These are phyloP conservation scores for Coprinopsis marcescibilis DNA, from an alignment of 768 basidiomycete genomes.

Conservation along the genomic window DNA sequence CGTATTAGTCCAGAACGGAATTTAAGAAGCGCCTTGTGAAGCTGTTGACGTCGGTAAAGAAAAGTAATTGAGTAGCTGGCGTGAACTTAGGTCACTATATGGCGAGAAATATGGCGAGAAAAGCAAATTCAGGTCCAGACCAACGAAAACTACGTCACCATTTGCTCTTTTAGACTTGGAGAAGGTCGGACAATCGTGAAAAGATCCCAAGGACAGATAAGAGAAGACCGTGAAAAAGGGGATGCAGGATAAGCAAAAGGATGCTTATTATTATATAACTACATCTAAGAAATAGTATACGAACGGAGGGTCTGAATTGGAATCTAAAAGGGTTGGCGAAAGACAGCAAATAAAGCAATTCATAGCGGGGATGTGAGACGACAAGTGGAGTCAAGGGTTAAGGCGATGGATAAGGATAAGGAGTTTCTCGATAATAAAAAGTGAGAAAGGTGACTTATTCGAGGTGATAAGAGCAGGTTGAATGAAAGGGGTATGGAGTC, in stretches of 20 bases:
- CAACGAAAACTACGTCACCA: too few relatives aligned
- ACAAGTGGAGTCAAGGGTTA: neutral
- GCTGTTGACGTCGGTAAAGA: too few relatives aligned
- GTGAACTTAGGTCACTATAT: too few relatives aligned
- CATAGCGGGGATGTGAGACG: neutral
- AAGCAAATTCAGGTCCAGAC: too few relatives aligned
- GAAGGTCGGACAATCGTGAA: neutral
- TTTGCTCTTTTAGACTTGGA: too few relatives aligned
- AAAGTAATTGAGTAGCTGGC: too few relatives aligned
- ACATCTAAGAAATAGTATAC: constrained; percentile 1
- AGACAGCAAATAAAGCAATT: neutral
- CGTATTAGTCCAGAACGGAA: too few relatives aligned
- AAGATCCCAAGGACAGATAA: neutral
- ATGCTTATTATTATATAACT: constrained; percentile 4
- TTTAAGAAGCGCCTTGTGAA: too few relatives aligned
- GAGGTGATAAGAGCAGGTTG: neutral
- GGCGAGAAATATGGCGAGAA: too few relatives aligned
- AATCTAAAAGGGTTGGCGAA: neutral
- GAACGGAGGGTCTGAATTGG: neutral
- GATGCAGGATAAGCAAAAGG: neutral
- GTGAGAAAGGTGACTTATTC: neutral
- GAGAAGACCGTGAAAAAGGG: neutral
- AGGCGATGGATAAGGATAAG: neutral
- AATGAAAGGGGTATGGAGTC: constrained; percentile 1
- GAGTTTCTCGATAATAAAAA: constrained; percentile 1